A percentile compares a stretch with the other conserved stretches of the same genome.
Conservation (phyloP, 768 basidiomycete genomes). For the Suillus alpinus region DNA sequence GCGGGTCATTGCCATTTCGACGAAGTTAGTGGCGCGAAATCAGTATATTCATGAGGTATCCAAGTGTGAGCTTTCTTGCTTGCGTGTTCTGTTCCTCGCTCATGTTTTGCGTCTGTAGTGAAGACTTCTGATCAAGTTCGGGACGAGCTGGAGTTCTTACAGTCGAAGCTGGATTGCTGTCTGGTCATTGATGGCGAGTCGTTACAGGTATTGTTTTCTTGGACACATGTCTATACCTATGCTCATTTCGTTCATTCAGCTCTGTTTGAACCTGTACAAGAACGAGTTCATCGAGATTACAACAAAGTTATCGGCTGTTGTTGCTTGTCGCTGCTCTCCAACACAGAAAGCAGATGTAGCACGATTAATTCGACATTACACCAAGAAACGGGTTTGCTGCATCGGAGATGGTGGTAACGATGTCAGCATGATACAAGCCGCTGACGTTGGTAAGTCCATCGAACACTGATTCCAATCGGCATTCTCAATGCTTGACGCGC, state of each 20-base stretch:
- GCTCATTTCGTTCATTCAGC: conserved; percentile 40
- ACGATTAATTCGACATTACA: conserved; percentile 83
- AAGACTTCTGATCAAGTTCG: conserved; percentile 79
- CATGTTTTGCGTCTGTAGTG: conserved; percentile 47
- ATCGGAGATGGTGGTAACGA: conserved; percentile 99
- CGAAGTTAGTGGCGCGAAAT: conserved; percentile 90
- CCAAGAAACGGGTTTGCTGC: conserved; percentile 95
- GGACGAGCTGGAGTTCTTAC: conserved; percentile 88
- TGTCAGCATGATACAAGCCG: conserved; percentile 99
- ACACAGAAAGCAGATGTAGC: conserved; percentile 99
- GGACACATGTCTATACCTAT: not conserved
- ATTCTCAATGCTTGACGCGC: not conserved
- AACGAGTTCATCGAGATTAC: conserved; percentile 95
- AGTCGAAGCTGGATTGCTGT: conserved; percentile 94
- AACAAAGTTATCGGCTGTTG: conserved; percentile 93
- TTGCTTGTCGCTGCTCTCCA: conserved; percentile 96
- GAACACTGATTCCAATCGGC: not conserved
- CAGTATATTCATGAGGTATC: conserved; percentile 98
- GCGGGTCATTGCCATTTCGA: conserved; percentile 96
- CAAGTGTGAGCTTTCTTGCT: conserved; percentile 54
- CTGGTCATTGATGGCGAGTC: conserved; percentile 98
- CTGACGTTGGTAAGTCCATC: conserved; percentile 82
- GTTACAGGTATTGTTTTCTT: conserved; percentile 60
- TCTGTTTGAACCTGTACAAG: conserved; percentile 87
- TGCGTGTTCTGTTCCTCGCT: conserved; percentile 1